Evolutionary conservation across 1,139 yeast genomes (phyloP).

Genomic region (Pichia sp.): DNA sequence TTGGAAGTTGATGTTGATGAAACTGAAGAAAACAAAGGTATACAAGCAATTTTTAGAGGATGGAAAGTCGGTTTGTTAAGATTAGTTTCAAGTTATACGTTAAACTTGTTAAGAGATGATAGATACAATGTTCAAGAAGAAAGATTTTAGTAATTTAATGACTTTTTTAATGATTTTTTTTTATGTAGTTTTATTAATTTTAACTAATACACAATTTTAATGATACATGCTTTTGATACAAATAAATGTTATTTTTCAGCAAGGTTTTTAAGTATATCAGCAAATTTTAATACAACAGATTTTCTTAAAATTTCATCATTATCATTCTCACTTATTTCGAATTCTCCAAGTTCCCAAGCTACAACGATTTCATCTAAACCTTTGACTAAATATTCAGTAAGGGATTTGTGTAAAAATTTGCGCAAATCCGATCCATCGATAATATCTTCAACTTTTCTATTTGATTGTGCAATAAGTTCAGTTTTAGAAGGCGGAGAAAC

Average conservation of each 20-base stretch:
- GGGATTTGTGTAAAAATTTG: constrained; percentile 64
- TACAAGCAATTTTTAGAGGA: constrained; percentile 68
- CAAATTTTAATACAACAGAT: constrained; percentile 64
- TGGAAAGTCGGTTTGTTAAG: constrained; percentile 86
- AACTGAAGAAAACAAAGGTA: constrained; percentile 35
- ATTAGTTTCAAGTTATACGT: constrained; percentile 78
- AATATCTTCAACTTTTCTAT: constrained; percentile 34
- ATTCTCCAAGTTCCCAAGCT: constrained; percentile 19
- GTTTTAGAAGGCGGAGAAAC: constrained; percentile 12
- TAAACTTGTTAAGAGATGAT: constrained; percentile 53
- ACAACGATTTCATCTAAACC: constrained; percentile 53
- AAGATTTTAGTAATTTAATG: constrained; percentile 24
- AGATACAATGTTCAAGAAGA: constrained; percentile 41
- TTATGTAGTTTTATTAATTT: not conserved
- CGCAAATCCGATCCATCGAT: constrained; percentile 82
- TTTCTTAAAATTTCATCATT: constrained; percentile 41
- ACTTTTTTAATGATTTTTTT: not conserved
- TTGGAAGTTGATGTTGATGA: constrained; percentile 26
- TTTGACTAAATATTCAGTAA: constrained; percentile 60
- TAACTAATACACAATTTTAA: not conserved
- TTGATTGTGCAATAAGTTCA: constrained; percentile 9
- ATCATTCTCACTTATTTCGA: constrained; percentile 27
- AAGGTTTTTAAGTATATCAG: constrained; percentile 58
- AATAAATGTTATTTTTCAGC: constrained; percentile 24
- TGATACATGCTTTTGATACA: not conserved